These are phyloP conservation scores for Aphanomyces cochlioides DNA, from an alignment of 352 stramenopile genomes.

Conservation along the genomic window DNA sequence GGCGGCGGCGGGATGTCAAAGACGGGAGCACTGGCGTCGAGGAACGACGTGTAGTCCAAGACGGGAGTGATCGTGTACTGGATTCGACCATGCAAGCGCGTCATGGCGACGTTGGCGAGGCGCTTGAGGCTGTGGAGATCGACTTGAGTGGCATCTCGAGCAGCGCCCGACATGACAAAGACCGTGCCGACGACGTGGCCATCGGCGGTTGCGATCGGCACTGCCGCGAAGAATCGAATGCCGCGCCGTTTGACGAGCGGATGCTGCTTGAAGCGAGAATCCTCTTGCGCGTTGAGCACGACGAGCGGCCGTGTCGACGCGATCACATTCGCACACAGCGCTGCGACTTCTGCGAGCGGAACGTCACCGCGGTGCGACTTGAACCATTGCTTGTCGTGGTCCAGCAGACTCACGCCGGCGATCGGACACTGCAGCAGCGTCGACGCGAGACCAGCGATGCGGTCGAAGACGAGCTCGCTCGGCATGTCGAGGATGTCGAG, in stretches of 20 bases:
- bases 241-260: conserved; percentile 65
- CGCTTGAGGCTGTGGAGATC: conserved; percentile 17
- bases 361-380: conserved; percentile 78
- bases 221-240: conserved; percentile 76
- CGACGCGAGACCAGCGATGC: conserved; percentile 77
- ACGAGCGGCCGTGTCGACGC: conserved; percentile 76
- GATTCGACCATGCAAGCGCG: conserved; percentile 4
- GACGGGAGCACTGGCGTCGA: conserved; percentile 8
- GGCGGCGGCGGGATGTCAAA: background rate
- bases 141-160: background rate
- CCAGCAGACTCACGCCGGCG: conserved; percentile 76
- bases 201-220: conserved; percentile 72
- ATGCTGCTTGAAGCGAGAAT: conserved; percentile 79
- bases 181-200: conserved; percentile 78
- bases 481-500: conserved; percentile 69
- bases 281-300: conserved; percentile 73
- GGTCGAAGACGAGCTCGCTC: conserved; percentile 81
- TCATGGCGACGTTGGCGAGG: conserved; percentile 15
- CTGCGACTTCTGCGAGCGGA: conserved; percentile 72
- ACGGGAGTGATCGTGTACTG: conserved; percentile 20
- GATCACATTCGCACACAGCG: conserved; percentile 78
- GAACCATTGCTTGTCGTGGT: conserved; percentile 86
- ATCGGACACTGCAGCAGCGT: conserved; percentile 86
- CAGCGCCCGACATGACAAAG: conserved; percentile 61
- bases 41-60: conserved; percentile 23